A percentile compares a stretch with the other conserved stretches of the same genome.
Conservation (phyloP, 2,329 filamentous ascomycete genomes). For the Leptodontidium sp. region DNA sequence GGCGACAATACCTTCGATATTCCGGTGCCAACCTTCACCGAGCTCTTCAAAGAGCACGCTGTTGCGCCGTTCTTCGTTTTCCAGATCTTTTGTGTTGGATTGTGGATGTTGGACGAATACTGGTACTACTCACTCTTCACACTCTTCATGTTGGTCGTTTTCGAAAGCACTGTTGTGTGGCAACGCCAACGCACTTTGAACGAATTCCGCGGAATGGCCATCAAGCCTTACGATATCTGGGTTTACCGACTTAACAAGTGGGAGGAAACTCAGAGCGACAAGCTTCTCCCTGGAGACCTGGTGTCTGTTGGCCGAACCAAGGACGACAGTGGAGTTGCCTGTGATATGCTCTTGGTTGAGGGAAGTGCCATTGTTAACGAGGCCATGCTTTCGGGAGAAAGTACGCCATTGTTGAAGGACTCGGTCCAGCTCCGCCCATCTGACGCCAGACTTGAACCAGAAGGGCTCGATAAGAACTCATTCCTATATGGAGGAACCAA, state of each 20-base stretch:
- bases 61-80: constrained; percentile 99
- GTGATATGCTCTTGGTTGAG: constrained; percentile 95
- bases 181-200: constrained; percentile 94
- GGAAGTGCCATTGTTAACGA: constrained; percentile 98
- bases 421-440: constrained; percentile 89
- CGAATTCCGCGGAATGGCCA: constrained; percentile 99
- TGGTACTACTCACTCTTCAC: constrained; percentile 99
- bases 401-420: constrained; percentile 95
- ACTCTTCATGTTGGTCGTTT: constrained; percentile 96
- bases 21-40: constrained; percentile 91
- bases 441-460: constrained; percentile 82
- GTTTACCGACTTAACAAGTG: constrained; percentile 89
- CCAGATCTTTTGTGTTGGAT: constrained; percentile 96
- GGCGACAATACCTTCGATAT: constrained; percentile 97
- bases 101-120: constrained; percentile 99
- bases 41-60: constrained; percentile 97
- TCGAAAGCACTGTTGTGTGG: constrained; percentile 99
- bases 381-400: constrained; percentile 98
- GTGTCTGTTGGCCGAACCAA: constrained; percentile 93
- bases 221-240: constrained; percentile 96
- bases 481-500: constrained; percentile 98
- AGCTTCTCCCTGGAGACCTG: constrained; percentile 90
- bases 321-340: constrained; percentile 95
- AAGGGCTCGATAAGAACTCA: constrained; percentile 94
- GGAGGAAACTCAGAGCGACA: constrained; percentile 88